Base-by-base conservation (phyloP, 2,329 filamentous ascomycete genomes). In the Lecanicillium sp. region DNA sequence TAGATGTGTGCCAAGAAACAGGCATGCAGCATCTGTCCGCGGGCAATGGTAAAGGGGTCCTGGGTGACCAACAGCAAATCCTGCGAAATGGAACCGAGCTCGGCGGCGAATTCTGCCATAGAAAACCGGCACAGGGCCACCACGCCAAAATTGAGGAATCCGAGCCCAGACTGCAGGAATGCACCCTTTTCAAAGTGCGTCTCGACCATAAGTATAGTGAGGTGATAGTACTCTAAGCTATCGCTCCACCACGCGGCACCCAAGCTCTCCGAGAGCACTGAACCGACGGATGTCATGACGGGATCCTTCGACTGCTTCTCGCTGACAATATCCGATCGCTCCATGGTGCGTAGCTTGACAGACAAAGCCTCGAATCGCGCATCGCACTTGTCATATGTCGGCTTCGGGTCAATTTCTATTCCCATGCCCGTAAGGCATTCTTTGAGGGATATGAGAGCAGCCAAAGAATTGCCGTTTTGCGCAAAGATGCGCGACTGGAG, bases 401-500 rank as follows among this genome's bases (percentile, higher is more conserved):
- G 81, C 3, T 77, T 66, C 2, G 79, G 68, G 25, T 81, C 74
- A 11, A 92, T 65, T 2, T 73, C 60, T 13, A 89, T 71, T 3
- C 77, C 84, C 11, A 95, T 69, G 11, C 81, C 81, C 19, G 62
- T 65, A 13, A 96, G 64, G 45, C 85, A 88, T 33, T 79, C 73
- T 51, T 81, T 81, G 17, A 96, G 65, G 1, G 77, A 76, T 22
- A 72, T 62, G 49, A 94, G 78, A 0, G 88, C 85, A 4, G 73
- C 73, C 17, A 70, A 62, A 19, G 80, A 77, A 46, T 94, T 78
- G 2, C 88, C 87, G 39, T 74, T 72, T 52, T 89, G 79, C 2
- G 84, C 78, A 50, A 81, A 78, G 33, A 95, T 82, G 36, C 87
- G 78, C 5, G 86, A 88, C 55, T 87, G 81, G 27, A 96, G 66